These are phyloP conservation scores for Chamaenerion angustifolium DNA, from an alignment of 345 rosid species.

Conservation along the genomic window DNA sequence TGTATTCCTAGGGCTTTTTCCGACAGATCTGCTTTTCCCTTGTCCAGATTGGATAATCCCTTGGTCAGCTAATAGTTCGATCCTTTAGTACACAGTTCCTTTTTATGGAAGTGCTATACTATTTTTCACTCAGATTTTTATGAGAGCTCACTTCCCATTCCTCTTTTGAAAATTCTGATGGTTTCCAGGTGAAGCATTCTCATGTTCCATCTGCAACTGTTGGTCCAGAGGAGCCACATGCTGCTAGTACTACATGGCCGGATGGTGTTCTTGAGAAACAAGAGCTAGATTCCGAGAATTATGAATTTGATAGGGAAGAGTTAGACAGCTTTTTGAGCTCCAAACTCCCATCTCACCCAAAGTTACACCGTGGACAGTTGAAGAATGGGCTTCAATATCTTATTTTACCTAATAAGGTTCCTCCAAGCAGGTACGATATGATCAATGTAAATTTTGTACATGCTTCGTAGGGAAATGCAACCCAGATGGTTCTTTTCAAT, in stretches of 20 bases:
- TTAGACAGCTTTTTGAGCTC: slow-evolving; percentile 45
- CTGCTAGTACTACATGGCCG: slow-evolving; percentile 73
- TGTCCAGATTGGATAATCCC: slow-evolving; percentile 18
- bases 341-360: slow-evolving; percentile 85
- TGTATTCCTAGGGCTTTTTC: slow-evolving; percentile 29
- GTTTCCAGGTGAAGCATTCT: slow-evolving; percentile 32
- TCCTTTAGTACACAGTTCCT: not conserved
- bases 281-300: slow-evolving; percentile 39
- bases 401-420: slow-evolving; percentile 92
- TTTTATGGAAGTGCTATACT: not conserved
- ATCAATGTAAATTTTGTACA: not conserved
- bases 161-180: not conserved
- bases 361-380: slow-evolving; percentile 67
- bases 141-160: too few species aligned
- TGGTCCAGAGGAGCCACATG: slow-evolving; percentile 99
- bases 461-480: slow-evolving; percentile 3
- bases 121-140: too few species aligned
- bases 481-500: too few species aligned
- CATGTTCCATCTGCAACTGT: slow-evolving; percentile 51
- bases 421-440: slow-evolving; percentile 61
- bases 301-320: slow-evolving; percentile 31
- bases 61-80: slow-evolving; percentile 26
- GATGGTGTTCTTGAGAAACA: slow-evolving; percentile 68
- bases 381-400: slow-evolving; percentile 93
- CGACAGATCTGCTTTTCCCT: slow-evolving; percentile 45